Base-by-base conservation (phyloP, 164 flowering plant species). In the Litsea cubeba region DNA sequence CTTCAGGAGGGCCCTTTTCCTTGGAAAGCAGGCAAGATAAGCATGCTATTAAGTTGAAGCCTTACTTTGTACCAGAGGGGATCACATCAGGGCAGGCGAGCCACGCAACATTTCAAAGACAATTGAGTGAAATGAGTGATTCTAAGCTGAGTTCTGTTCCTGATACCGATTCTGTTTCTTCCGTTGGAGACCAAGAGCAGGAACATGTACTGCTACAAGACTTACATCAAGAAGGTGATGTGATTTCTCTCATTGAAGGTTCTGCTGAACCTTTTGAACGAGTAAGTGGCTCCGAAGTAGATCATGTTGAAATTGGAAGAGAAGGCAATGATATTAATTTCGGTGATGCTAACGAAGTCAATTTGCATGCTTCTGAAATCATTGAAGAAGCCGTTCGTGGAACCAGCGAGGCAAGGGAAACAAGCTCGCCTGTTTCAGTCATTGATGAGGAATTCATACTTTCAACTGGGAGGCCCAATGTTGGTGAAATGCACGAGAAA, bases 131-230 rank as follows among this genome's bases (percentile, higher is more conserved):
- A 62, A 76, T 73, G 67, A 87, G 95, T 73, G 92, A 94, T 35
- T 89, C 97, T 10, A 92, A 90, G 82, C 70, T 79, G 76, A 91
- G 96, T 80, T 91, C 96, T 68, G 85, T 81, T 72, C 86, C 85
- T 64, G 96, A 90, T 73, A 87, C 93, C 12, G 99, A 91, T 32
- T 87, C 94, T 11, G 68, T 72, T 32, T 83, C 81, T 82, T 87
- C 93, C 26, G 79, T 58, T 74, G 82, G 57, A 3, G 91, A 91
- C 77, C 80, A 77, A 71, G 88, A 88, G 40, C 74, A 71, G n/a
- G 81, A 51, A 74, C 85, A 79, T 75, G 49, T 80, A 3, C 62
- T 71, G 77, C 88, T 86, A 74, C 85, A 76, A 73, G 87, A 82
- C 71, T 69, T 51, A 2, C 67, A 74, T 75, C 77, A 70, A 25